A percentile compares a stretch with the other conserved stretches of the same genome.
Conservation (phyloP, 768 basidiomycete species). For the Phanerochaete carnosa region DNA sequence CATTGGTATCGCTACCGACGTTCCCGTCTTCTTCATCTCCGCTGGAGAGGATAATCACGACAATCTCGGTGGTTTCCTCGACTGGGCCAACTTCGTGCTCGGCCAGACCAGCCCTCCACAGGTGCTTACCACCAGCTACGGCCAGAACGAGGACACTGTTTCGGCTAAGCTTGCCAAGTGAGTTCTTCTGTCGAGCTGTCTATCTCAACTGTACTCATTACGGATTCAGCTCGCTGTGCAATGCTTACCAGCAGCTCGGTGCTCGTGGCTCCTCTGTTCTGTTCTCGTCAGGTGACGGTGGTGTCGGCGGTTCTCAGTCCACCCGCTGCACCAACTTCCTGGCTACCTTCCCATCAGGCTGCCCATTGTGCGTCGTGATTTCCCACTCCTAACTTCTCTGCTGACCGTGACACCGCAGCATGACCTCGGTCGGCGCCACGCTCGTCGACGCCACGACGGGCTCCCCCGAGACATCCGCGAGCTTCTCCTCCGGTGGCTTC, state of each 20-base stretch:
- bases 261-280: slow-evolving; percentile 34
- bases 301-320: slow-evolving; percentile 30
- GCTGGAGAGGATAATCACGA: slow-evolving; percentile 28
- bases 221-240: slow-evolving; percentile 27
- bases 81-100: slow-evolving; percentile 26
- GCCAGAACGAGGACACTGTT: slow-evolving; percentile 26
- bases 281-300: slow-evolving; percentile 38
- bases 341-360: slow-evolving; percentile 33
- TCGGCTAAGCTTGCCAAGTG: slow-evolving; percentile 24
- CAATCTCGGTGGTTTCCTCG: slow-evolving; percentile 30
- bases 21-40: slow-evolving; percentile 31
- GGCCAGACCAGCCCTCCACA: slow-evolving; percentile 23
- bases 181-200: not conserved
- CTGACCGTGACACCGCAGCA: slow-evolving; percentile 15
- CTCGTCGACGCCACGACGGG: slow-evolving; percentile 31
- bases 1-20: slow-evolving; percentile 29
- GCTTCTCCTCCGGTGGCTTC: slow-evolving; percentile 35
- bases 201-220: not conserved
- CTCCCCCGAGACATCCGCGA: slow-evolving; percentile 28
- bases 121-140: slow-evolving; percentile 33
- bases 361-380: slow-evolving; percentile 28
- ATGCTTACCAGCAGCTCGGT: slow-evolving; percentile 33
- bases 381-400: not conserved
- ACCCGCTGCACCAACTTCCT: slow-evolving; percentile 28
- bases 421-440: slow-evolving; percentile 36